Percentiles rank a stretch among this genome's conserved stretches.
Evolutionary conservation across 2,329 filamentous ascomycete species (phyloP).

Genomic region (Chrysosporium keratinophilum): DNA sequence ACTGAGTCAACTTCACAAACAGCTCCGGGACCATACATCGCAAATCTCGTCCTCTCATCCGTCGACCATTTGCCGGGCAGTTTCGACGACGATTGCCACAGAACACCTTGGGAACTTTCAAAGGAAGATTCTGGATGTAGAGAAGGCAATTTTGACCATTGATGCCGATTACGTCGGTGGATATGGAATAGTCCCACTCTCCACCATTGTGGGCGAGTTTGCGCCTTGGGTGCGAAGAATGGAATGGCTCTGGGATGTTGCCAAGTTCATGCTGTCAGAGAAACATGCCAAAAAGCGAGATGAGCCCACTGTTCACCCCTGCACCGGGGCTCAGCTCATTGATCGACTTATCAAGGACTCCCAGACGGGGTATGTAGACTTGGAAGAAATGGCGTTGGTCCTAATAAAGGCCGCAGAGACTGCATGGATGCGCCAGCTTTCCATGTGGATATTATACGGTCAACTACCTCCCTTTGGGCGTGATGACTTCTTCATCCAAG

Average conservation of each 20-base stretch:
- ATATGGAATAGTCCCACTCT: constrained; percentile 86
- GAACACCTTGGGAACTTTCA: constrained; percentile 73
- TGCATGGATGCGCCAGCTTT: constrained; percentile 82
- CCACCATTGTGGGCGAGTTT: constrained; percentile 72
- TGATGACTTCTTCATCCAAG: constrained; percentile 76
- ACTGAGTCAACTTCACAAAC: constrained; percentile 67
- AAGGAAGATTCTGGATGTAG: constrained; percentile 71
- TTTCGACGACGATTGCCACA: constrained; percentile 65
- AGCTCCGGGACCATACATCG: constrained; percentile 56
- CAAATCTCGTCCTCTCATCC: constrained; percentile 59
- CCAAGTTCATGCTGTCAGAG: constrained; percentile 54
- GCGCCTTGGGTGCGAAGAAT: constrained; percentile 74
- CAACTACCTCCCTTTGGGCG: constrained; percentile 65
- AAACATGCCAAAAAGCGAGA: constrained; percentile 24
- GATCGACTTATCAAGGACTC: constrained; percentile 64
- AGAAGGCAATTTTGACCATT: constrained; percentile 62
- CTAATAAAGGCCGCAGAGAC: constrained; percentile 71
- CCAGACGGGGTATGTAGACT: constrained; percentile 78
- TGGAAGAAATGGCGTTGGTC: constrained; percentile 64
- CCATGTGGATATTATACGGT: constrained; percentile 85
- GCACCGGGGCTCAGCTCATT: constrained; percentile 64
- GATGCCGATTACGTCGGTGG: constrained; percentile 76
- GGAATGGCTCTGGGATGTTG: constrained; percentile 73
- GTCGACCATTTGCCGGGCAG: constrained; percentile 77
- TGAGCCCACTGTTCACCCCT: constrained; percentile 25